Percentiles rank a stretch among this genome's conserved stretches.
Evolutionary conservation across 2,329 filamentous ascomycete genomes (phyloP).

Genomic region (Phaeosphaeria sp.): DNA sequence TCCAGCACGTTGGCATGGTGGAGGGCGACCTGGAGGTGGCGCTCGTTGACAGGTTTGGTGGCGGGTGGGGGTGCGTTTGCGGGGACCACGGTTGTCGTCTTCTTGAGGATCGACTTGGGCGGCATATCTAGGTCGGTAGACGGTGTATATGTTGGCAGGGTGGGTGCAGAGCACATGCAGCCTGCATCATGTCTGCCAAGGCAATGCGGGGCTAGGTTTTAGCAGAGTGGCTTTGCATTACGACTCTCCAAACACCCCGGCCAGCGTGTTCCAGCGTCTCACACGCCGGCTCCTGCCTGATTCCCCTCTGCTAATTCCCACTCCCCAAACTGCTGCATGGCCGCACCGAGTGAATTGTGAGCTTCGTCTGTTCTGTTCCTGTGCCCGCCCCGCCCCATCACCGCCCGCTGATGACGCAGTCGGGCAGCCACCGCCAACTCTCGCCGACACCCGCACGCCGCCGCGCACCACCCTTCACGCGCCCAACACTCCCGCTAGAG

Average conservation of each 20-base stretch:
- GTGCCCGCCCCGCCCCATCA: slow-evolving; percentile 12
- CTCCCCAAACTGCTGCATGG: slow-evolving; percentile 13
- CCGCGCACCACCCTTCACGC: slow-evolving; percentile 13
- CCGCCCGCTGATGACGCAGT: slow-evolving; percentile 23
- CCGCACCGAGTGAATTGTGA: slow-evolving; percentile 14
- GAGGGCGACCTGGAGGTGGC: slow-evolving; percentile 70
- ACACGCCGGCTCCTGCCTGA: slow-evolving; percentile 7
- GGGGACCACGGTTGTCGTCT: slow-evolving; percentile 26
- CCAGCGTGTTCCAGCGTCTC: slow-evolving; percentile 12
- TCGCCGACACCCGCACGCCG: slow-evolving; percentile 10
- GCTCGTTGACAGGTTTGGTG: slow-evolving; percentile 43
- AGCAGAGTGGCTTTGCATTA: slow-evolving; percentile 22
- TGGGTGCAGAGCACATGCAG: slow-evolving; percentile 1
- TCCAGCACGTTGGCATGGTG: slow-evolving; percentile 85
- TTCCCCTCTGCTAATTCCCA: slow-evolving; percentile 9
- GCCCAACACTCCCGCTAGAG: background rate
- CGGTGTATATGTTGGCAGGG: background rate
- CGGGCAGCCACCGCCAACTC: slow-evolving; percentile 17
- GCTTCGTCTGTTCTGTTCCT: slow-evolving; percentile 7
- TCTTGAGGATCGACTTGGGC: slow-evolving; percentile 57
- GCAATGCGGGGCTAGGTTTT: background rate
- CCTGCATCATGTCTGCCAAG: slow-evolving; percentile 1
- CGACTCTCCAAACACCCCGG: slow-evolving; percentile 19
- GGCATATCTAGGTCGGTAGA: slow-evolving; percentile 31
- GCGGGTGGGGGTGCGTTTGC: slow-evolving; percentile 23